Conservation (phyloP, 108 stramenopile species). For the Cylindrotheca closterium region DNA sequence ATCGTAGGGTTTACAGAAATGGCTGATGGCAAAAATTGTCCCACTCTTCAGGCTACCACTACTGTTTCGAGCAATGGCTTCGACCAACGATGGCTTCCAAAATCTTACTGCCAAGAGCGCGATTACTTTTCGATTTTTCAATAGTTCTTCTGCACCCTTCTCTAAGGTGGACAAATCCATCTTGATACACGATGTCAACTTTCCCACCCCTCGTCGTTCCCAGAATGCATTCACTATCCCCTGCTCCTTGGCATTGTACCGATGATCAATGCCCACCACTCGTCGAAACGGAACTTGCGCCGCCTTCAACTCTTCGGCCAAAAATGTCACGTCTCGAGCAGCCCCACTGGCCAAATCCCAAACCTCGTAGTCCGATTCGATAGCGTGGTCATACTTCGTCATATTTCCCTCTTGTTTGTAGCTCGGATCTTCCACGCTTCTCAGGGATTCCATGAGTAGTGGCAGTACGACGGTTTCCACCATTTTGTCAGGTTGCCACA, state of each 20-base stretch:
- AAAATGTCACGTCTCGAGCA: slow-evolving; percentile 76
- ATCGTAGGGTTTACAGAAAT: slow-evolving; percentile 71
- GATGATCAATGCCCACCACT: slow-evolving; percentile 71
- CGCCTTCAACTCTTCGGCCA: slow-evolving; percentile 69
- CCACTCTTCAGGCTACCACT: slow-evolving; percentile 22
- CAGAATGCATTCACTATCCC: slow-evolving; percentile 56
- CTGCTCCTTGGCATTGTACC: slow-evolving; percentile 58
- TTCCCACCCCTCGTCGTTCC: slow-evolving; percentile 53
- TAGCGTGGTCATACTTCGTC: background rate
- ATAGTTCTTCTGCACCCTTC: slow-evolving; percentile 11
- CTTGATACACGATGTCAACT: slow-evolving; percentile 35
- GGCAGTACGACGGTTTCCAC: slow-evolving; percentile 53
- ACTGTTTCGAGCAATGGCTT: slow-evolving; percentile 27
- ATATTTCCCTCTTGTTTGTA: no score
- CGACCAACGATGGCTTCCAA: slow-evolving; percentile 58
- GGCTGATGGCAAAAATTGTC: slow-evolving; percentile 63
- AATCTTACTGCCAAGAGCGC: slow-evolving; percentile 67
- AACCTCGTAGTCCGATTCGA: slow-evolving; percentile 25
- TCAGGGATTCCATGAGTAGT: slow-evolving; percentile 26
- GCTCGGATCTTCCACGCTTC: no score
- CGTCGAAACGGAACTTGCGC: slow-evolving; percentile 10
- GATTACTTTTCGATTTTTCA: slow-evolving; percentile 8
- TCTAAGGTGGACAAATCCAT: slow-evolving; percentile 53
- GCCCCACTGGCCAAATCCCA: slow-evolving; percentile 82
- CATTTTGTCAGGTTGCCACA: slow-evolving; percentile 84